phyloP scores from a whole-genome alignment of 148 eudicot species.

The Amaranthus palmeri region DNA sequence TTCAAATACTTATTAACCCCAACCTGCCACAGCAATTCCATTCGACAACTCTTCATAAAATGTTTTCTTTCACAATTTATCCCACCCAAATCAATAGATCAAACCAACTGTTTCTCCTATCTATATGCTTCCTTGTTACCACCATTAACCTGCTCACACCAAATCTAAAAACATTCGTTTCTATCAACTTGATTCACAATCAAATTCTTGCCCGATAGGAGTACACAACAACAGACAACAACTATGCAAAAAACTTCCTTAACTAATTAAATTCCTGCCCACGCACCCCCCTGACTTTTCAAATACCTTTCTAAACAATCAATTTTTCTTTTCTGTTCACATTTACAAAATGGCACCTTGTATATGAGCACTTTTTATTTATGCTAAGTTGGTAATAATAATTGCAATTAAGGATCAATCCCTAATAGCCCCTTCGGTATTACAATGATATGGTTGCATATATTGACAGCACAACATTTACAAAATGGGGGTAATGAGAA shows the following conservation, averaged over 20 bases:
- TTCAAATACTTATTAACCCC: not conserved
- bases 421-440: no score
- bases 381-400: no score
- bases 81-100: not conserved
- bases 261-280: not conserved
- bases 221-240: not conserved
- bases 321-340: no score
- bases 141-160: not conserved
- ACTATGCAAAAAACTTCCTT: not conserved
- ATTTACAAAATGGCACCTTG: no score
- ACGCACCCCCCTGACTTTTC: no score
- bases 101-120: not conserved
- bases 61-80: not conserved
- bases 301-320: not conserved
- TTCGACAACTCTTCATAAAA: not conserved
- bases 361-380: no score
- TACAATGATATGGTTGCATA: no score
- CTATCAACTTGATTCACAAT: not conserved
- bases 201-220: not conserved
- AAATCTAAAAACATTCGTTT: not conserved
- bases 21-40: not conserved
- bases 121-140: not conserved
- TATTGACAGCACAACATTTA: no score
- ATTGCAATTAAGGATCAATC: no score
- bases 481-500: no score